Base-by-base conservation (phyloP, 495 filamentous ascomycete species). In the Aspergillus egyptiacus region DNA sequence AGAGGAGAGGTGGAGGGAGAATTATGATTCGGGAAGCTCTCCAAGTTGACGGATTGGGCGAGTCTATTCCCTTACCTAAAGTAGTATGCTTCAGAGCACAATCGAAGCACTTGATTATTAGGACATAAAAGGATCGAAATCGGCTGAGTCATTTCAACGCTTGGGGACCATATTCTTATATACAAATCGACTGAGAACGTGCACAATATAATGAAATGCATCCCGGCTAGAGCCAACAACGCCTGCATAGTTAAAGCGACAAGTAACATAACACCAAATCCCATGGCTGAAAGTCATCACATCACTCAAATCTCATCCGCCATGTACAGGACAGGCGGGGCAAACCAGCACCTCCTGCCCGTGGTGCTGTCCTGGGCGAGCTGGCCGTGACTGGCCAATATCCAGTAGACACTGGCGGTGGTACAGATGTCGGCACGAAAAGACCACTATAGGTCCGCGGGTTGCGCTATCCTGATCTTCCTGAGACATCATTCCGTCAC, bases 361-460 rank as follows among this genome's bases (percentile, higher is more conserved):
- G 14, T 45, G 36, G 55, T 57, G 50, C 27, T 62, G 55, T 20
- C 54, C 57, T 49, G 46, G 55, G 24, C 57, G 50, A 18, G 44
- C 34, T 37, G 58, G 42, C 32, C 54, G 41, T 35, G 50, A 53
- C 42, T 51, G 58, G 48, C 46, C 64, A 47, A 49, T 44, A 8
- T 68, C 57, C 50, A 70, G 39, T 46, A 78, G 59, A 56, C 76
- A 79, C 19, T 60, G 62, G 15, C 70, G 73, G 55, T 79, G 76
- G 53, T 71, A 79, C 40, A 78, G 56, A 57, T 79, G 76, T 53
- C 76, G 68, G 58, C 76, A 79, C n/a, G 75, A 69, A 54, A 79
- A 79, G 1, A 79, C 69, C 11, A 79, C 65, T 10, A 70, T 57
- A 0, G 72, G 65, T 23, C 71, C 71, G 9, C 42, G 45, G 14